Conservation (phyloP, 805 yeast genomes). For the Kazachstania kunashirensis region DNA sequence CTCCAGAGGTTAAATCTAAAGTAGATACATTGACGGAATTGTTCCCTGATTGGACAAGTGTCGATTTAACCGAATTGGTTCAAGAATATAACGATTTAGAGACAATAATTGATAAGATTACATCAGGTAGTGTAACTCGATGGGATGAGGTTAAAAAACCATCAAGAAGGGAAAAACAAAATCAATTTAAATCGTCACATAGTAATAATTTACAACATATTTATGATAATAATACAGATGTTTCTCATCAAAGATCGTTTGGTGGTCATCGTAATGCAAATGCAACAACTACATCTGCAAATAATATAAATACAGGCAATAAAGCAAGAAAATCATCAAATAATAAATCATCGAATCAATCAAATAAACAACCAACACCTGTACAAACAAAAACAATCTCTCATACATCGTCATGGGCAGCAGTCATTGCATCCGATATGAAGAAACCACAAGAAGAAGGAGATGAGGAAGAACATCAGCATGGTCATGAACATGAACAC, state of each 20-base stretch:
- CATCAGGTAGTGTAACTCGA: slow-evolving; percentile 79
- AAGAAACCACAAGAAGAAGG: slow-evolving; percentile 4
- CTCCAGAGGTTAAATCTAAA: slow-evolving; percentile 31
- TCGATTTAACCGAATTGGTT: slow-evolving; percentile 69
- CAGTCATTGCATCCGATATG: slow-evolving; percentile 19
- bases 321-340: background rate
- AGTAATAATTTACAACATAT: slow-evolving; percentile 3
- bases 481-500: slow-evolving; percentile 10
- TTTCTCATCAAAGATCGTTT: too few species aligned
- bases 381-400: slow-evolving; percentile 22
- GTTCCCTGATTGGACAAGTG: slow-evolving; percentile 91
- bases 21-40: slow-evolving; percentile 61
- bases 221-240: too few species aligned
- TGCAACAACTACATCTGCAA: too few species aligned
- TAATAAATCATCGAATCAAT: background rate
- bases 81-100: slow-evolving; percentile 71
- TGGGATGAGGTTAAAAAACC: slow-evolving; percentile 87
- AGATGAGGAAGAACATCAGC: background rate
- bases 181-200: too few species aligned
- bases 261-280: too few species aligned
- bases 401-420: slow-evolving; percentile 32
- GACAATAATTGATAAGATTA: slow-evolving; percentile 74
- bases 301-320: too few species aligned
- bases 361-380: slow-evolving; percentile 17
- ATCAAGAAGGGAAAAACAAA: slow-evolving; percentile 44